Conservation (phyloP, 2,329 filamentous ascomycete species). For the Exophiala mesophila region DNA sequence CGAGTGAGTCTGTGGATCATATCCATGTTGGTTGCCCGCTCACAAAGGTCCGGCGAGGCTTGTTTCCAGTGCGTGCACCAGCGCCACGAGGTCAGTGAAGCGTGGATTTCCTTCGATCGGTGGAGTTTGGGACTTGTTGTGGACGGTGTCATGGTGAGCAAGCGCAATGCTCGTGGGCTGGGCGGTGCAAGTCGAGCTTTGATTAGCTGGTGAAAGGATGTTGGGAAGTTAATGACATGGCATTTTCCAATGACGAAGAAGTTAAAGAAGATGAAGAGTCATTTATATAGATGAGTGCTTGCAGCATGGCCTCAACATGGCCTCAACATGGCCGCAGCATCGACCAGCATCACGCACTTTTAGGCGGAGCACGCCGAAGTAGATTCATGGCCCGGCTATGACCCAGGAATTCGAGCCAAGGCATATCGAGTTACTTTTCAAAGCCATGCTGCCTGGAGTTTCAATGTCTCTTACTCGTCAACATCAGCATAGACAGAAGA, state of each 20-base stretch:
- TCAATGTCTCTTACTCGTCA: constrained; percentile 20
- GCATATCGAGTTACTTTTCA: no score
- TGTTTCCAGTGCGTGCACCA: constrained; percentile 5
- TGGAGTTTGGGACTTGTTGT: constrained; percentile 15
- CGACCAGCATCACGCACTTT: constrained; percentile 1
- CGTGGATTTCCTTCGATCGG: no score
- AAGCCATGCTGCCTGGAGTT: no score
- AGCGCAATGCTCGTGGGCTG: no score
- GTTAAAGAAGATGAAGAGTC: no score
- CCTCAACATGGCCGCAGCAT: no score
- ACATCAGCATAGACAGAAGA: constrained; percentile 13
- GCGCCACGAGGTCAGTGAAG: constrained; percentile 16
- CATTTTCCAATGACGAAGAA: no score
- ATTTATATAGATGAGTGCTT: constrained; percentile 18
- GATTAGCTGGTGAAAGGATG: no score
- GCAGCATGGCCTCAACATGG: constrained; percentile 7
- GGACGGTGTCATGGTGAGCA: no score
- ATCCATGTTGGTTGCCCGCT: constrained; percentile 6
- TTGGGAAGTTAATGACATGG: no score
- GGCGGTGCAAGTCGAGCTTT: no score
- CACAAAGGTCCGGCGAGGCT: constrained; percentile 12
- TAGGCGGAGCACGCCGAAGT: constrained; percentile 18
- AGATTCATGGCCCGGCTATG: constrained; percentile 4
- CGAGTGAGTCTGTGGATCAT: constrained; percentile 8
- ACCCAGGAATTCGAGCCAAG: not conserved